Evolutionary conservation across 192 early-diverging fungal genomes (phyloP).

Genomic region (Cladochytrium replicatum): DNA sequence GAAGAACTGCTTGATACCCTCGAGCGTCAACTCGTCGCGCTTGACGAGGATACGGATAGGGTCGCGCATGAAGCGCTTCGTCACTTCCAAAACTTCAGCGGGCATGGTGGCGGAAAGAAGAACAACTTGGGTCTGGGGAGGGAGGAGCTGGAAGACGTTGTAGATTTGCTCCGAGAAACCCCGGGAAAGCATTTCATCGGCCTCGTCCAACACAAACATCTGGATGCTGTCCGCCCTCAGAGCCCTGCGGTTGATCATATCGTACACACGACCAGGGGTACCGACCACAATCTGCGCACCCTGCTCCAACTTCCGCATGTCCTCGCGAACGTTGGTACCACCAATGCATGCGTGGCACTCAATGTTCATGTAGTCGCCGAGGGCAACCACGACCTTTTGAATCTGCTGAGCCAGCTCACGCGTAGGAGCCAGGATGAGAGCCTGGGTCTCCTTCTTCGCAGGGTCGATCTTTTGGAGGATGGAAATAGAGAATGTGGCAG

Average conservation of each 20-base stretch:
- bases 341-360: constrained; percentile 96
- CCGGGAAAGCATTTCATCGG: constrained; percentile 96
- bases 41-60: constrained; percentile 98
- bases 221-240: constrained; percentile 79
- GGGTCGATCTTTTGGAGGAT: constrained; percentile 90
- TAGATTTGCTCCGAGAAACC: constrained; percentile 99
- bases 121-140: constrained; percentile 85
- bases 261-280: constrained; percentile 95
- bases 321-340: constrained; percentile 89
- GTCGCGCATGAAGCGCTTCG: constrained; percentile 96
- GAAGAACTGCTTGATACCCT: constrained; percentile 96
- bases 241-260: constrained; percentile 93
- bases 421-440: constrained; percentile 93
- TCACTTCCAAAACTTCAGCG: constrained; percentile 86
- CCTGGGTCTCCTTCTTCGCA: constrained; percentile 71
- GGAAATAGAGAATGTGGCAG: constrained; percentile 99
- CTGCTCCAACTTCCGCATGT: constrained; percentile 64
- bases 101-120: constrained; percentile 97
- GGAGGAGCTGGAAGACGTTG: constrained; percentile 89
- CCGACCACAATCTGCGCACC: constrained; percentile 94
- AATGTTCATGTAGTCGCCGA: constrained; percentile 90
- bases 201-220: constrained; percentile 99
- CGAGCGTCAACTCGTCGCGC: constrained; percentile 89
- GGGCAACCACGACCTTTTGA: constrained; percentile 86
- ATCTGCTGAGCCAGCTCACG: constrained; percentile 98